phyloP scores from a whole-genome alignment of 345 rosid genomes.

The Garcia nutans region DNA sequence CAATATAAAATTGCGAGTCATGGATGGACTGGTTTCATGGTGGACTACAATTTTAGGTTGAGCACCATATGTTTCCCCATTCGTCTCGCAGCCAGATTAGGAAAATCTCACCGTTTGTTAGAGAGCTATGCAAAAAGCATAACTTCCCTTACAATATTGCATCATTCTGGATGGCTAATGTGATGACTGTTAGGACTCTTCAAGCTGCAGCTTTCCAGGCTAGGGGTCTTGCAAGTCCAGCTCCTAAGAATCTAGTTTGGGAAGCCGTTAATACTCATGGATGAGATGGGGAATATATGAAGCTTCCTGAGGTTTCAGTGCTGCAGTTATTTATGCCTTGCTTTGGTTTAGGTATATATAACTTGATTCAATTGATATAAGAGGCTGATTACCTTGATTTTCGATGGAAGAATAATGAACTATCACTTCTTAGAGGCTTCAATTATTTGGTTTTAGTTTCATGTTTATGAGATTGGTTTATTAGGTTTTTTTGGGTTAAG shows the following conservation, averaged over 20 bases:
- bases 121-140: slow-evolving; percentile 60
- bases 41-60: slow-evolving; percentile 71
- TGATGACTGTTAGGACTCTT: slow-evolving; percentile 38
- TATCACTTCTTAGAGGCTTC: slow-evolving; percentile 29
- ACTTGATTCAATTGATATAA: slow-evolving; percentile 19
- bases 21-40: slow-evolving; percentile 91
- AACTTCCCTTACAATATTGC: slow-evolving; percentile 41
- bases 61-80: slow-evolving; percentile 68
- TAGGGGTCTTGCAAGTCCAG: slow-evolving; percentile 35
- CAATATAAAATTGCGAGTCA: slow-evolving; percentile 43
- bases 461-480: slow-evolving; percentile 4
- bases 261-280: slow-evolving; percentile 60
- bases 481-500: slow-evolving; percentile 10
- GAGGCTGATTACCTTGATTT: slow-evolving; percentile 11
- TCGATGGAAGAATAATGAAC: slow-evolving; percentile 25
- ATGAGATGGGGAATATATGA: slow-evolving; percentile 20
- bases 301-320: slow-evolving; percentile 14
- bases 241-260: slow-evolving; percentile 57
- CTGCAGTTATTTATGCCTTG: slow-evolving; percentile 20
- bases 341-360: slow-evolving; percentile 12
- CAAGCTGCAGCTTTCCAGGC: slow-evolving; percentile 53
- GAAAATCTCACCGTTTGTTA: slow-evolving; percentile 44
- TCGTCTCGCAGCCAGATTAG: slow-evolving; percentile 52
- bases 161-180: slow-evolving; percentile 53
- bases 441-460: slow-evolving; percentile 4